Percentiles rank a stretch among this genome's conserved stretches.
Conservation (phyloP, 1,139 yeast genomes). For the Ogataea hybrid region DNA sequence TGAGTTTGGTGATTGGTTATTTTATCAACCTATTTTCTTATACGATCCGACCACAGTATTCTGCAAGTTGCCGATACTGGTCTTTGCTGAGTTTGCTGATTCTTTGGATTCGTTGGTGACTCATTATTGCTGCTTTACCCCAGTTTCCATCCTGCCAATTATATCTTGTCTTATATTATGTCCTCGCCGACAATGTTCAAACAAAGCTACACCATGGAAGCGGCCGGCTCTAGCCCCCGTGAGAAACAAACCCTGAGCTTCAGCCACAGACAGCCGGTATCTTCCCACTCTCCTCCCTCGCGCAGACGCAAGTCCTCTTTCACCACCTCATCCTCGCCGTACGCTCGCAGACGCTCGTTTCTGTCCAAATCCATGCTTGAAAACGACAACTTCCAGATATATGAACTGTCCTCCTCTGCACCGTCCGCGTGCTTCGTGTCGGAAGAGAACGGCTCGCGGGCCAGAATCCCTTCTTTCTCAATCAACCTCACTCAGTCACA, state of each 20-base stretch:
- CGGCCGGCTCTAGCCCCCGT: background rate
- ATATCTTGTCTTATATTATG: conserved; percentile 12
- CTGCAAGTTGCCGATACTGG: too few species aligned
- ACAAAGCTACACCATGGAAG: conserved; percentile 5
- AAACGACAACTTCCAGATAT: conserved; percentile 57
- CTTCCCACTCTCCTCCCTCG: conserved; percentile 3
- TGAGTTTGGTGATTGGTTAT: background rate
- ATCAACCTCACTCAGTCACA: conserved; percentile 61
- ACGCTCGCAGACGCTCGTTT: conserved; percentile 59
- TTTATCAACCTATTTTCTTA: background rate
- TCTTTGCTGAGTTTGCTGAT: background rate
- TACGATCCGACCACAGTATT: too few species aligned
- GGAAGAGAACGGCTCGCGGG: conserved; percentile 29
- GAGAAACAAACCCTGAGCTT: background rate
- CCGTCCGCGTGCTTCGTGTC: conserved; percentile 35
- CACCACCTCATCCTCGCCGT: conserved; percentile 49
- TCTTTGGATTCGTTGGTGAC: background rate
- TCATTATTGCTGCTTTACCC: conserved; percentile 4
- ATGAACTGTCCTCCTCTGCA: conserved; percentile 41
- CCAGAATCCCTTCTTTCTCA: conserved; percentile 30
- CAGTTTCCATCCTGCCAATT: background rate
- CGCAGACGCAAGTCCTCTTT: conserved; percentile 40
- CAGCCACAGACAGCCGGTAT: conserved; percentile 1
- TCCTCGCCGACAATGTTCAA: conserved; percentile 15
- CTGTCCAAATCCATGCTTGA: conserved; percentile 61